Evolutionary conservation across 2,329 filamentous ascomycete genomes (phyloP).

Genomic region (Claviceps monticola): DNA sequence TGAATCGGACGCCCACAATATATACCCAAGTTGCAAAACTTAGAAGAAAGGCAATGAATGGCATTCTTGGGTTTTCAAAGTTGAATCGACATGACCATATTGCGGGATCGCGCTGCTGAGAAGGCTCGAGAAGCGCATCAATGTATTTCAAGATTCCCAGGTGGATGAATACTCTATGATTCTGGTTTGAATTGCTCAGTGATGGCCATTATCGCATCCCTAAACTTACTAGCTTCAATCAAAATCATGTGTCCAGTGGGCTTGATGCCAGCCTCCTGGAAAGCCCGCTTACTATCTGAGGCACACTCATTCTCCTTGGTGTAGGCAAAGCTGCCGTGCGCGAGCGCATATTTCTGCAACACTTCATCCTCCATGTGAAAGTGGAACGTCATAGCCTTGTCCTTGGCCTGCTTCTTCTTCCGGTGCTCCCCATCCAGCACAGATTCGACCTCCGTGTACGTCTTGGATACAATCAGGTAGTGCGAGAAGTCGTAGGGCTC

Average conservation of each 20-base stretch:
- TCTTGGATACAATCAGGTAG: slow-evolving; percentile 83
- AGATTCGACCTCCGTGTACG: slow-evolving; percentile 80
- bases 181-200: slow-evolving; percentile 54
- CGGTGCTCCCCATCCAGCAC: slow-evolving; percentile 52
- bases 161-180: slow-evolving; percentile 3
- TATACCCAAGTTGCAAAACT: no score
- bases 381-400: slow-evolving; percentile 56
- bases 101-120: no score
- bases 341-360: slow-evolving; percentile 60
- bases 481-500: slow-evolving; percentile 90
- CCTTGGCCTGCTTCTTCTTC: slow-evolving; percentile 51
- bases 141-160: background rate
- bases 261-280: slow-evolving; percentile 84
- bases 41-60: no score
- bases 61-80: no score
- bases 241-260: slow-evolving; percentile 74
- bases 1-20: no score
- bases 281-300: slow-evolving; percentile 84
- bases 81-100: no score
- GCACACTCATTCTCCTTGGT: slow-evolving; percentile 68
- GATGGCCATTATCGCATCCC: slow-evolving; percentile 60
- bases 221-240: slow-evolving; percentile 68
- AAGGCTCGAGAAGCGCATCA: background rate
- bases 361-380: slow-evolving; percentile 96
- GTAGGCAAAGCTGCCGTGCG: slow-evolving; percentile 59